phyloP scores from a whole-genome alignment of 371 early-diverging fungal genomes.

The Syncephalastrum racemosum region DNA sequence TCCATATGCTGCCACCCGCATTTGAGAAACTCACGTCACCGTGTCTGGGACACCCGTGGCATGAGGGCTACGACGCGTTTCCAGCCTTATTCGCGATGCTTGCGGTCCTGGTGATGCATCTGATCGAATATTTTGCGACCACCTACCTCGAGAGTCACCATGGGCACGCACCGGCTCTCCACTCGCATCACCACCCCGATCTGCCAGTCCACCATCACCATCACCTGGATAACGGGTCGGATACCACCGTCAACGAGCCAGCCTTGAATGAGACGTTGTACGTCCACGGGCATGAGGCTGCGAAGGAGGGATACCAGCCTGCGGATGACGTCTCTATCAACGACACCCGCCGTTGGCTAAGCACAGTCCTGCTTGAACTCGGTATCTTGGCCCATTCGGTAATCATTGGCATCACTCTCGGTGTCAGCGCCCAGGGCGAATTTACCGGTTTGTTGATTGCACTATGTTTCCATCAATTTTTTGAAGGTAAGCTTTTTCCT shows the following conservation, averaged over 20 bases:
- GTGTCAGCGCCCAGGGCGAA: slow-evolving; percentile 19
- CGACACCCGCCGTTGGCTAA: slow-evolving; percentile 14
- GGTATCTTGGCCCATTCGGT: slow-evolving; percentile 82
- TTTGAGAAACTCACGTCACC: slow-evolving; percentile 31
- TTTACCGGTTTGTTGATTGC: slow-evolving; percentile 66
- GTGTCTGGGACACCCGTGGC: slow-evolving; percentile 33
- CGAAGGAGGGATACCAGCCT: too few species aligned
- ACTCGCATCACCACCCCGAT: not conserved
- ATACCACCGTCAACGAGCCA: slow-evolving; percentile 13
- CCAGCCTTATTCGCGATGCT: slow-evolving; percentile 38
- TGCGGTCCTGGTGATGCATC: slow-evolving; percentile 33
- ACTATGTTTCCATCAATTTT: slow-evolving; percentile 75
- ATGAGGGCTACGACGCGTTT: slow-evolving; percentile 31
- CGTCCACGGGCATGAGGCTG: too few species aligned
- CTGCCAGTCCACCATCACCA: not conserved
- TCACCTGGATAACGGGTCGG: not conserved
- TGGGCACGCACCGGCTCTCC: too few species aligned
- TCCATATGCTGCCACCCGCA: slow-evolving; percentile 63
- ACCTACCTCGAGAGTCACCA: slow-evolving; percentile 18
- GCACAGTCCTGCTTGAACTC: slow-evolving; percentile 56
- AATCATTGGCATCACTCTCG: slow-evolving; percentile 77
- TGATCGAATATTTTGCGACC: slow-evolving; percentile 33
- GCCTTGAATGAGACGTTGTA: not conserved
- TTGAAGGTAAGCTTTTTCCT: slow-evolving; percentile 18
- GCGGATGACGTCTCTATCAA: not conserved